Conservation (phyloP, 116 monocot genomes). For the Thalassia testudinum region DNA sequence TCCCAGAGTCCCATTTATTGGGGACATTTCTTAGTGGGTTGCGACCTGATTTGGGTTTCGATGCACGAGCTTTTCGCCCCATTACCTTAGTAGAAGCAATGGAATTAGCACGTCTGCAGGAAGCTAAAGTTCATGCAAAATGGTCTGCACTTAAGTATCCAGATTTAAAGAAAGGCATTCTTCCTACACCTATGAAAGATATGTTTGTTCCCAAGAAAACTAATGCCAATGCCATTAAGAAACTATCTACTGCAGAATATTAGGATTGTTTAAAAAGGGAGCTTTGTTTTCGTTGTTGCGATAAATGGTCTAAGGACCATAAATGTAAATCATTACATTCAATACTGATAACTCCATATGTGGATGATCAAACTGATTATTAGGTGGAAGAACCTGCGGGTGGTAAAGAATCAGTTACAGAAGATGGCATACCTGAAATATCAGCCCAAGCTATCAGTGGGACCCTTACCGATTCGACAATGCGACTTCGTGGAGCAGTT, state of each 20-base stretch:
- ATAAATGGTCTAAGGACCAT: background rate
- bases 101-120: background rate
- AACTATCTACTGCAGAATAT: background rate
- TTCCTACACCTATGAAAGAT: background rate
- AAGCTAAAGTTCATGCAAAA: background rate
- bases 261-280: background rate
- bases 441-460: background rate
- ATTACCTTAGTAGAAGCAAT: background rate
- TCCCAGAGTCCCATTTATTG: background rate
- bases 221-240: background rate
- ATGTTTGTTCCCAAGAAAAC: background rate
- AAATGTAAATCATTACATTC: background rate
- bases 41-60: background rate
- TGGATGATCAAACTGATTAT: background rate
- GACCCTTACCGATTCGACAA: background rate
- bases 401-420: background rate
- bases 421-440: background rate
- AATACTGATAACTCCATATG: background rate
- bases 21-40: background rate
- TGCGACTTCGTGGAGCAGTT: background rate
- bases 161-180: background rate
- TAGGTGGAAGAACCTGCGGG: background rate
- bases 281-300: background rate
- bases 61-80: background rate
- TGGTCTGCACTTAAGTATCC: no score